Base-by-base conservation (phyloP, 352 stramenopile genomes). In the Globisporangium perplexum region DNA sequence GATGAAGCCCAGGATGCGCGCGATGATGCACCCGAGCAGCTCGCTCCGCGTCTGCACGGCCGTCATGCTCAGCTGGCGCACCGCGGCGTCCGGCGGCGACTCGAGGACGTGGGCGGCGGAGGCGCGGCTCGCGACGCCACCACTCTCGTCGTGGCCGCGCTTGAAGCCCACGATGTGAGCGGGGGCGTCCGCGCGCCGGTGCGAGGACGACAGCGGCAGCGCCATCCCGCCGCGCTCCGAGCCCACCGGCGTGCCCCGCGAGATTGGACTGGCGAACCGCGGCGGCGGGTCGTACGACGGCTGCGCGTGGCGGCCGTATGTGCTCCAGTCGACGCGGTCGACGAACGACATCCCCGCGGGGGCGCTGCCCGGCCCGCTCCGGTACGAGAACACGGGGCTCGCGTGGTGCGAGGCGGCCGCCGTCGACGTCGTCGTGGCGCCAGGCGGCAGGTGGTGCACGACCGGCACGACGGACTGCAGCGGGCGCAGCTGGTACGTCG, bases 11-110 rank as follows among this genome's bases (percentile, higher is more conserved):
- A 86, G 71, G 26, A 88, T 82, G 22, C 81, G 74, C 10, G 68
- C 63, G 49, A 82, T 83, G 56, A 91, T 89, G 55, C 74, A 84
- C 15, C 66, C 66, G 7, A 91, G 56, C 44, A 91, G 60, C 15
- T 88, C 81, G 8, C 63, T 50, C 15, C 81, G 77, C 31, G 86
- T 86, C 51, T 88, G 66, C 15, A 71, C 61, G 6, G 82, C 78
- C 22, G 83, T 68, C 22, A 68, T 63, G 57, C 76, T 89, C 45
- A 91, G 52, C 44, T 88, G 76, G 7, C 76, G 77, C 26, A 89
- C 81, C 0, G 76, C 81, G 7, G 68, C 76, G 23, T 86, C 77
- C 0, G 75, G 65, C 4, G 68, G 17, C 11, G 35, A 36, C 30
- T 61, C 30, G 39, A 39, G 39, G 23, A 28, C 18, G 20, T 28